These are phyloP conservation scores for Fusarium scirpi DNA, from an alignment of 2,329 filamentous ascomycete species.

Conservation along the genomic window DNA sequence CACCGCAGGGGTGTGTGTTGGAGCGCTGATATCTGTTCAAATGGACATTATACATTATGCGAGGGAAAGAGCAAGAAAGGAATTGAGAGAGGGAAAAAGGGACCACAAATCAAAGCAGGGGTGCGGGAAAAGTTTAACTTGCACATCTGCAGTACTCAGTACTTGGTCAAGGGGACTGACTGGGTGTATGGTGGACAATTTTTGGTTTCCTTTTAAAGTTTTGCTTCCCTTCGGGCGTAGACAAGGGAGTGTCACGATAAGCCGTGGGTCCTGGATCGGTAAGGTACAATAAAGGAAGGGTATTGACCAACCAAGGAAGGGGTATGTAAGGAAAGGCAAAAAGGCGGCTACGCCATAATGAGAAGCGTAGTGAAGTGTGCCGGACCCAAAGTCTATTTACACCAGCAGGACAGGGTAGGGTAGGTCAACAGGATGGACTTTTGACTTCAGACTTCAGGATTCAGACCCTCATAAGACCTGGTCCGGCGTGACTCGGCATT, in stretches of 20 bases:
- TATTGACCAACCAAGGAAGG: conserved; percentile 29
- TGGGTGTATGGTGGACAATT: conserved; percentile 31
- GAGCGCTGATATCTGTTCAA: conserved; percentile 11
- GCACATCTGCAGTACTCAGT: conserved; percentile 20
- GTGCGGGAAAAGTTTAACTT: conserved; percentile 25
- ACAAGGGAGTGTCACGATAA: conserved; percentile 28
- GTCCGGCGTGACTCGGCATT: conserved; percentile 37
- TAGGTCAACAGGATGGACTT: conserved; percentile 36
- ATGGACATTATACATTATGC: conserved; percentile 12
- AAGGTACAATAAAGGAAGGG: conserved; percentile 11
- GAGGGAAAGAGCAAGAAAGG: conserved; percentile 16
- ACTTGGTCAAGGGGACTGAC: conserved; percentile 15
- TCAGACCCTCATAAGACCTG: conserved; percentile 29
- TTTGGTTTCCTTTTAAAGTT: conserved; percentile 39
- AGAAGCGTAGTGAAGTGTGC: conserved; percentile 14
- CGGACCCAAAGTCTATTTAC: conserved; percentile 47
- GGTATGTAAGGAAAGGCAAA: conserved; percentile 24
- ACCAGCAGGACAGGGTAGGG: conserved; percentile 19
- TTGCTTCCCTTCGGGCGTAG: conserved; percentile 31
- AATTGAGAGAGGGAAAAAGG: conserved; percentile 8
- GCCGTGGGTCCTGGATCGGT: conserved; percentile 15
- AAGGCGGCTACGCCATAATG: conserved; percentile 30
- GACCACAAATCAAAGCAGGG: conserved; percentile 27
- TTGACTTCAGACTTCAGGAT: conserved; percentile 16
- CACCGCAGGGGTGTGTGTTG: conserved; percentile 22